Base-by-base conservation (phyloP, 2,329 filamentous ascomycete species). In the Waltergamsia citrina region DNA sequence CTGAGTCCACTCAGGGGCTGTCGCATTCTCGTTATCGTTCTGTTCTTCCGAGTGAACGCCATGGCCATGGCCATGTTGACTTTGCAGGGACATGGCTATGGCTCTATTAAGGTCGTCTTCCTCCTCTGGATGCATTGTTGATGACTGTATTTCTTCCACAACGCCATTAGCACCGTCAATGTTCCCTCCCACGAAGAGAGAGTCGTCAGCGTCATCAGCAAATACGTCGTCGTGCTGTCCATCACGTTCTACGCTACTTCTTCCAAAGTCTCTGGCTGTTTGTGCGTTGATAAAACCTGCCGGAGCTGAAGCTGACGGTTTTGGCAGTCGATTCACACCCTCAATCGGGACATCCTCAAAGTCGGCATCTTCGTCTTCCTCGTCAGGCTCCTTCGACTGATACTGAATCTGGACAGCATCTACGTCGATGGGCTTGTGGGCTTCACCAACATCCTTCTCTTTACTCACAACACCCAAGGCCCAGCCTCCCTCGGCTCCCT, bases 321-420 rank as follows among this genome's bases (percentile, higher is more conserved):
- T 90, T 0, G 87, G 86, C 12, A 95, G 59, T 33, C 87, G 71
- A 47, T 95, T 95, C 10, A 95, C 51, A 0, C 88, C 88, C 53
- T 92, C 85, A 31, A 95, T 88, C 0, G 88, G 87, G 4, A 95
- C 81, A 55, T 95, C 88, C 52, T 95, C 88, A 47, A 95, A 95
- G 8, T 85, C 84, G 5, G 81, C 81, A 1, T 83, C 82, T 33
- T 76, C 80, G 5, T 83, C 81, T 7, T 73, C 73, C 3, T 72
- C 71, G 2, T 78, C 75, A 4, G 76, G 66, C 3, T 72, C 63
- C 39, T 72, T 69, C 2, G 67, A 64, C 33, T 74, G 69, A 18
- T 74, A 71, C 24, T 68, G 65, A 21, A 77, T 63, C 36, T 67
- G 65, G 46, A 73, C 68, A 35, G 64, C 74, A 52, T 98, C 92